Evolutionary conservation across 2,329 filamentous ascomycete species (phyloP), one percentile per base, ranked within the genome.

Genomic region (Claviceps humidiphila): DNA sequence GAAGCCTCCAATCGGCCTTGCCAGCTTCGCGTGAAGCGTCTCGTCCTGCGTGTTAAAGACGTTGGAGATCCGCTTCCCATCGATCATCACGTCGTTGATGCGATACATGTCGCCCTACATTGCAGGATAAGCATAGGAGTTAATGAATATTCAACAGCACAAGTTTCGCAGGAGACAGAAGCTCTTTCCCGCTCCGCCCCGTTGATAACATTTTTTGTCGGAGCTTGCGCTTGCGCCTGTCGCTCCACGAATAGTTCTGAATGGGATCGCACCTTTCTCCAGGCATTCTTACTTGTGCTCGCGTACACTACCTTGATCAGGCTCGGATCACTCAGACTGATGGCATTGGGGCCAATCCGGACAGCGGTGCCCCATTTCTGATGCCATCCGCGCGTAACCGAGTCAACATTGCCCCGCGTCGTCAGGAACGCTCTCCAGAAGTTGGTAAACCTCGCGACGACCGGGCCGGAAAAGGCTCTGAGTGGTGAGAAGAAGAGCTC

Each of bases 21-120:
- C 44, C 46, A 55, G 53, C 41, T 54, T 56, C 17, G 47, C 22
- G 48, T 58, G 57, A 47, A 56, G 56, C 9, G 41, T 52, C 42
- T 56, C 51, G 43, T 55, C 50, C 13, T 53, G 54, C n/a, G 57
- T 57, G 46, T 56, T 58, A 52, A 58, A 58, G 53, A 58, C 51
- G 47, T 58, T 58, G 50, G 50, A 26, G 20, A 58, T 56, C 14
- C 56, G 50, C 45, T 52, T 20, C 8, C 56, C 56, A 30, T 58
- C 22, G 47, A 56, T 17, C n/a, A 56, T 14, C 34, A 55, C 51
- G 40, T 58, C 57, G 48, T 57, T 57, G 47, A 53, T 40, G 3
- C 53, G 49, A 47, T 58, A 58, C 56, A 58, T 57, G 43, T 57
- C 43, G 48, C 55, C 53, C 57, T 58, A 39, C 20, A 40, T 37